A percentile compares a stretch with the other conserved stretches of the same genome.
These are phyloP conservation scores for Arachis hypogaea DNA, from an alignment of 306 rosid genomes.

Conservation along the genomic window DNA sequence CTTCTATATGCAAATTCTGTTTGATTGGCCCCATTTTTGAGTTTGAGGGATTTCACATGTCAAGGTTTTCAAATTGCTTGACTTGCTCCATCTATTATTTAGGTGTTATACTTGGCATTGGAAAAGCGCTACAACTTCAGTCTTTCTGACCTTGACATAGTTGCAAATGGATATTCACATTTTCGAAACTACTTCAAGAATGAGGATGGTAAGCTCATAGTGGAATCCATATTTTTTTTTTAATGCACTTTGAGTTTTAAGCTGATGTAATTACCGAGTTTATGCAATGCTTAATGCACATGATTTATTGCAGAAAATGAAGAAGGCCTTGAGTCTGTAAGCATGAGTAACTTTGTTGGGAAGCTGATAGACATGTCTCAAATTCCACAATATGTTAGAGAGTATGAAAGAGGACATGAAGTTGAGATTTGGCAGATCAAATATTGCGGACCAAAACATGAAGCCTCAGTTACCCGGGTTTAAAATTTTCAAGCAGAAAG, in stretches of 20 bases:
- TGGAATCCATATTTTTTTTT: background rate
- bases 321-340: conserved; percentile 34
- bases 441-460: conserved; percentile 41
- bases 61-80: background rate
- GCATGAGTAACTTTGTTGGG: conserved; percentile 57
- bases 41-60: no score
- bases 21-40: background rate
- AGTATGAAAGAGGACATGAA: conserved; percentile 72
- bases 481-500: conserved; percentile 15
- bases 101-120: conserved; percentile 78
- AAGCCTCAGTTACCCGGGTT: conserved; percentile 24
- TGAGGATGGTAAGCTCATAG: conserved; percentile 54
- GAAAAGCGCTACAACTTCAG: conserved; percentile 95
- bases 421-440: conserved; percentile 86
- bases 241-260: background rate
- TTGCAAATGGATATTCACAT: conserved; percentile 80
- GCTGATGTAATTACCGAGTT: conserved; percentile 3
- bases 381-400: conserved; percentile 69
- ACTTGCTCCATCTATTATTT: conserved; percentile 33
- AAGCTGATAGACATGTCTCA: conserved; percentile 58
- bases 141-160: conserved; percentile 73
- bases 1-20: conserved; percentile 5
- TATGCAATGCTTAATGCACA: conserved; percentile 30
- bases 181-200: conserved; percentile 66
- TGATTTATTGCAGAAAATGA: conserved; percentile 54